phyloP scores from a whole-genome alignment of 208 protist genomes.

The Trichomonas tenax region DNA sequence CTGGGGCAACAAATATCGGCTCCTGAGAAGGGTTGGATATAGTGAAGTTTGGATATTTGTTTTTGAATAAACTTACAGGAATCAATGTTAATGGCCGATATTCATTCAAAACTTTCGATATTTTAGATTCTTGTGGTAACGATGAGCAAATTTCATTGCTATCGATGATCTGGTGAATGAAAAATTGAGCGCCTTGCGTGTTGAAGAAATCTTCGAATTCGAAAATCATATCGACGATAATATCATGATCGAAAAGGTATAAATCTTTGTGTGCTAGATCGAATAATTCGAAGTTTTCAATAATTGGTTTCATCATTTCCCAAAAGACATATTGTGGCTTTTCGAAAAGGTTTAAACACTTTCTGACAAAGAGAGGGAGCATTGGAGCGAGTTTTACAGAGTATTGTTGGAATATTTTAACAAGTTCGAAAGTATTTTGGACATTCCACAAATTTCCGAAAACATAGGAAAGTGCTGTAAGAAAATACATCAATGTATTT shows the following conservation, averaged over 20 bases:
- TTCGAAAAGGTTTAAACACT: background rate
- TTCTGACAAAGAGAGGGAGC: background rate
- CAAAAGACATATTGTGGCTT: background rate
- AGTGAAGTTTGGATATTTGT: background rate
- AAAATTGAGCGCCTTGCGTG: background rate
- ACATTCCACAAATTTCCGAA: background rate
- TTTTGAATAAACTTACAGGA: background rate
- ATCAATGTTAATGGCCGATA: background rate
- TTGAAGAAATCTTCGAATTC: background rate
- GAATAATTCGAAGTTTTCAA: background rate
- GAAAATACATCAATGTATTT: background rate
- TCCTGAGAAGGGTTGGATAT: background rate
- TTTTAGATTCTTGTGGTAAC: background rate
- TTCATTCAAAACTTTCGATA: background rate
- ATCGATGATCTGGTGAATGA: background rate
- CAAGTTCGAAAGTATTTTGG: background rate
- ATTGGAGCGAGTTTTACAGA: background rate
- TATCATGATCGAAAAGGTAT: background rate
- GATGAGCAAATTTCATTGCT: background rate
- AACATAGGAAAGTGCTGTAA: background rate
- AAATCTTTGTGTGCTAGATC: background rate
- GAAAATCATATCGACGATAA: background rate
- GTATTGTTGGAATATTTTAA: background rate
- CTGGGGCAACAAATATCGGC: background rate
- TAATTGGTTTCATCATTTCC: background rate